Evolutionary conservation across 2,329 filamentous ascomycete genomes (phyloP), one percentile per base, ranked within the genome.

Genomic region (Huntiella omanensis): DNA sequence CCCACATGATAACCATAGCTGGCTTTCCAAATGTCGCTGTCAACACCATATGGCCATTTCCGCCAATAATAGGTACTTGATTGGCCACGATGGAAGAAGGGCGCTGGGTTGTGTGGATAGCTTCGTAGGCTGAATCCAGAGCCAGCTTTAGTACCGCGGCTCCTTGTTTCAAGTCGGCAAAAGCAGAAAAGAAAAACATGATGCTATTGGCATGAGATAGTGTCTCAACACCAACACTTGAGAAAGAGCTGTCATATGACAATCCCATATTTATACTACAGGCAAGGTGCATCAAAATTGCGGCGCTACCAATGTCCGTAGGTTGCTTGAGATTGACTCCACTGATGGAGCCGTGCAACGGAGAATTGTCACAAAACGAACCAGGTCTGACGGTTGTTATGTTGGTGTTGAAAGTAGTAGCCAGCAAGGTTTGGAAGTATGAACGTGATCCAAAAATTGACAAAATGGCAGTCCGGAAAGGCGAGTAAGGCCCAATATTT

Each of bases 401-500:
- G 4, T 28, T 35, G 4, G 10, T 46, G 16, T 49, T 42, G n/a
- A 49, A 49, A 16, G 39, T 33, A 7, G 44, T 49, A 10, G 43
- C 34, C 5, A 49, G 22, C 4, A 49, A 10, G 10, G 19, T 22
- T n/a, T 49, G 48, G 4, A 49, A 33, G n/a, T 46, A 49, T 5
- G 43, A 46, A 12, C 34, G 39, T 4, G 28, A 4, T 12, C 48
- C 48, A 43, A 49, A 49, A 10, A 49, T 34, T n/a, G 48, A 46
- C 13, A 46, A 32, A 11, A 49, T 28, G 3, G 48, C 43, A 4
- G 46, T 40, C 4, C 48, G 48, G 34, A 49, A 49, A 7, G 48
- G 48, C 3, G 48, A 49, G 39, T 49, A 49, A 7, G 28, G 48
- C n/a, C 48, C 48, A 36, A 49, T 47, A 33, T 46, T 43, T n/a